These are phyloP conservation scores for Aspergillus hortae DNA, from an alignment of 2,329 filamentous ascomycete genomes.

Conservation along the genomic window DNA sequence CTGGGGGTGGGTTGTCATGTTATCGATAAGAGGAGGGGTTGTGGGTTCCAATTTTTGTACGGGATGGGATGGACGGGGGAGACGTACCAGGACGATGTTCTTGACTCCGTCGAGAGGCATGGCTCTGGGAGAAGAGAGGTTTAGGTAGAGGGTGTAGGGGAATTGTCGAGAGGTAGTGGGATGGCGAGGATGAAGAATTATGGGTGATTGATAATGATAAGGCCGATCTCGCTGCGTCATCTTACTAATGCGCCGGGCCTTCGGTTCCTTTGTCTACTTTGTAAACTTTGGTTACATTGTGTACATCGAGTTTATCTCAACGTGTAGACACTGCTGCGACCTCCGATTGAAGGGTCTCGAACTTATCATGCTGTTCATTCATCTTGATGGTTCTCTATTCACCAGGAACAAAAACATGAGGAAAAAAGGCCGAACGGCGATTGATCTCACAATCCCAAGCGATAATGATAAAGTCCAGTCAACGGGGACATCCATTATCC, in stretches of 20 bases:
- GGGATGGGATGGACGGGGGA: background rate
- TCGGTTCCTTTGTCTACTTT: too few relatives aligned
- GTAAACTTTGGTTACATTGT: too few relatives aligned
- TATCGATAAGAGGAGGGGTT: constrained; percentile 38
- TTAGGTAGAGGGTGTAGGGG: background rate
- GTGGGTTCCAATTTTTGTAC: background rate
- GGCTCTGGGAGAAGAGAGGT: constrained; percentile 4
- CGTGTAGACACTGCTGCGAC: too few relatives aligned
- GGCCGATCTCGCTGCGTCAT: constrained; percentile 15
- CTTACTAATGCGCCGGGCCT: background rate
- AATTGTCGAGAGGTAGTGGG: background rate
- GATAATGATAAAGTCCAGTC: too few relatives aligned
- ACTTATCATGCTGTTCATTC: too few relatives aligned
- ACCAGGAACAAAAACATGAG: too few relatives aligned
- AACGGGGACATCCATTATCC: background rate
- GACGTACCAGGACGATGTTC: constrained; percentile 41
- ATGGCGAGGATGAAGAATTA: background rate
- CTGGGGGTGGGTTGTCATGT: constrained; percentile 14
- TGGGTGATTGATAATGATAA: constrained; percentile 1
- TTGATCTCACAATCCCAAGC: too few relatives aligned
- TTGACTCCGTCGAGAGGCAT: constrained; percentile 44
- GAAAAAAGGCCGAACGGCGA: too few relatives aligned
- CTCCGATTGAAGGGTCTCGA: too few relatives aligned
- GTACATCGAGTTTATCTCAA: too few relatives aligned
- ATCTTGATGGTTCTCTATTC: too few relatives aligned